Evolutionary conservation across 2,329 filamentous ascomycete species (phyloP).

Genomic region (Blastomyces gilchristii): DNA sequence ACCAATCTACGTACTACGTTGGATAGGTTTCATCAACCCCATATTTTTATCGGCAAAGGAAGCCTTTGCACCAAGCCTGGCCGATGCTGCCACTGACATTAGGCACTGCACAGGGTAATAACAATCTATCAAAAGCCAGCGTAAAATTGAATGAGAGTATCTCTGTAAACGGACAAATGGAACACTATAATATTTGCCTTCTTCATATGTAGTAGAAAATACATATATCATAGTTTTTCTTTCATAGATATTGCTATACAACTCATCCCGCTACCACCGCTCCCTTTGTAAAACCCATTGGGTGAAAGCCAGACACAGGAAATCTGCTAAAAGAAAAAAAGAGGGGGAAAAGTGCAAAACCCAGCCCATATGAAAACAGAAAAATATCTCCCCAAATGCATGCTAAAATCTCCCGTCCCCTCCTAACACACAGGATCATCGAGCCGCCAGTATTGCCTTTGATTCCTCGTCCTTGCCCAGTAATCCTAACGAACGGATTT

Average conservation of each 20-base stretch:
- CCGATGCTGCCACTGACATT: background rate
- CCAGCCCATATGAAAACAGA: background rate
- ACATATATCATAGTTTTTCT: background rate
- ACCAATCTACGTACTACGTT: background rate
- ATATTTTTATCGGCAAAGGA: background rate
- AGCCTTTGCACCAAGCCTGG: background rate
- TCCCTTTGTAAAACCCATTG: background rate
- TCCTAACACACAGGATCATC: constrained; percentile 11
- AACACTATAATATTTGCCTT: background rate
- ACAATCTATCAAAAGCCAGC: background rate
- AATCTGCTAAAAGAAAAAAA: constrained; percentile 6
- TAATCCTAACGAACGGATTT: constrained; percentile 79
- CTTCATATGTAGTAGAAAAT: background rate
- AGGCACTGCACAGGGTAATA: background rate
- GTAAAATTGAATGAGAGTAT: background rate
- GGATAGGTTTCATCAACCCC: background rate
- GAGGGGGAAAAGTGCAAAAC: constrained; percentile 12
- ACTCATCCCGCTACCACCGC: background rate
- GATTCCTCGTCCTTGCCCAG: constrained; percentile 75
- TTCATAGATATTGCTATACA: background rate
- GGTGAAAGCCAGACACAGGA: background rate
- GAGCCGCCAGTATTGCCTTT: constrained; percentile 42
- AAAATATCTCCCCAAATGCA: background rate
- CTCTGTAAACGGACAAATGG: background rate
- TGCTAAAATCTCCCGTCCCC: constrained; percentile 10